A percentile compares a stretch with the other conserved stretches of the same genome.
Evolutionary conservation across 306 rosid genomes (phyloP).

Genomic region (Rosa lucieae): DNA sequence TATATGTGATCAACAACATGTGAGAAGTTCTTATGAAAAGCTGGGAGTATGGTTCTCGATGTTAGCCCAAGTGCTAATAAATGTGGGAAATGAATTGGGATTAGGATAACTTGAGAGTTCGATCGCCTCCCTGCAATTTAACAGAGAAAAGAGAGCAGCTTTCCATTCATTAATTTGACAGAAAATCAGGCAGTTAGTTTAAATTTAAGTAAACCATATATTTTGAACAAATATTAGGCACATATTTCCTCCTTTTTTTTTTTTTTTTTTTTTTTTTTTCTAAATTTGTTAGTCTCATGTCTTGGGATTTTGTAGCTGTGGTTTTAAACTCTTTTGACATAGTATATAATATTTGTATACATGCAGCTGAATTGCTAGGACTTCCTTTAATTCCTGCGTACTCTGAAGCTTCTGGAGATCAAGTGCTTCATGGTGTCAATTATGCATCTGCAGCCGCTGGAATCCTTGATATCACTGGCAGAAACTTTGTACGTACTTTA

Average conservation of each 20-base stretch:
- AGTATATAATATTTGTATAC: background rate
- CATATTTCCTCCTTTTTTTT: background rate
- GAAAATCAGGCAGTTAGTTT: too few relatives aligned
- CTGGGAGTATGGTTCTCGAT: too few relatives aligned
- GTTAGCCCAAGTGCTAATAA: too few relatives aligned
- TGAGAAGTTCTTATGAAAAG: too few relatives aligned
- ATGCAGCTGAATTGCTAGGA: constrained; percentile 82
- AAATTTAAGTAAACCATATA: too few relatives aligned
- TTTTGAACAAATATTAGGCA: background rate
- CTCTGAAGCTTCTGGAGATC: constrained; percentile 56
- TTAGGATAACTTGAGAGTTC: too few relatives aligned
- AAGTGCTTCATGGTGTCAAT: constrained; percentile 73
- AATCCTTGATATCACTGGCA: constrained; percentile 82
- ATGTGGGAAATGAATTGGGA: too few relatives aligned
- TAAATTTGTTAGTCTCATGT: background rate
- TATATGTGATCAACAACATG: too few relatives aligned
- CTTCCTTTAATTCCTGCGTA: constrained; percentile 83
- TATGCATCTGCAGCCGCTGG: constrained; percentile 97
- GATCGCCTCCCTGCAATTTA: too few relatives aligned
- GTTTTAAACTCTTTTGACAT: background rate
- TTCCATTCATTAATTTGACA: background rate
- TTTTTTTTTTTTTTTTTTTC: background rate
- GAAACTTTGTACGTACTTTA: constrained; percentile 66
- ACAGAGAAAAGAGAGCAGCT: background rate
- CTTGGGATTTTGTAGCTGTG: background rate